Base-by-base conservation (phyloP, 768 basidiomycete genomes). In the Suillus spraguei region DNA sequence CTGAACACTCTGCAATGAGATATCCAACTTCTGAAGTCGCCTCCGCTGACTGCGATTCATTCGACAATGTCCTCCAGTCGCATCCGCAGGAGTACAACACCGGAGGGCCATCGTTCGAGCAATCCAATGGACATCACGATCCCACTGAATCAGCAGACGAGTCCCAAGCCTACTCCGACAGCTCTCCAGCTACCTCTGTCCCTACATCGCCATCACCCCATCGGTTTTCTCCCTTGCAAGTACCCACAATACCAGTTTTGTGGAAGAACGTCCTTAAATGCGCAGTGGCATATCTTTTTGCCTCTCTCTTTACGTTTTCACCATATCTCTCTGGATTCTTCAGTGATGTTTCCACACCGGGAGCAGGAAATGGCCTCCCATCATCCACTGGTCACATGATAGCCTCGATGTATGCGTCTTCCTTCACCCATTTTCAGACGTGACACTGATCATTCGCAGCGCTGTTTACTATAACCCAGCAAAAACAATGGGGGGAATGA, bases 381-480 rank as follows among this genome's bases (percentile, higher is more conserved):
- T 87, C 89, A 16, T 87, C 90, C 11, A 89, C 90, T 64, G 94
- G 89, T 1, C 95, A 97, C 77, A 88, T 97, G 89, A 90, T 97
- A 10, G 94, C 95, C 10, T 95, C 95, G 2, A 85, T 97, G 95
- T 95, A 74, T 71, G 90, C 78, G n/a, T 33, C 38, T 46, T 35
- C 17, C 22, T 66, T 46, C 10, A 44, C 14, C 13, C 49, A 28
- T 50, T 22, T 46, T 46, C 55, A 16, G 4, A 49, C 39, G 7
- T 63, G 56, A 61, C 59, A 28, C 41, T 55, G 59, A 46, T 41
- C 59, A 36, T 62, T 54, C 41, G 39, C 67, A 89, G 92, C 64
- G 86, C 86, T 5, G 91, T 93, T 0, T 95, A 98, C 75, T 98
- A 87, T 74, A 94, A 96, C 68, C 97, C 97, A 5, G 95, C 95